These are phyloP conservation scores for Fusarium udum DNA, from an alignment of 2,329 filamentous ascomycete species.

Conservation along the genomic window DNA sequence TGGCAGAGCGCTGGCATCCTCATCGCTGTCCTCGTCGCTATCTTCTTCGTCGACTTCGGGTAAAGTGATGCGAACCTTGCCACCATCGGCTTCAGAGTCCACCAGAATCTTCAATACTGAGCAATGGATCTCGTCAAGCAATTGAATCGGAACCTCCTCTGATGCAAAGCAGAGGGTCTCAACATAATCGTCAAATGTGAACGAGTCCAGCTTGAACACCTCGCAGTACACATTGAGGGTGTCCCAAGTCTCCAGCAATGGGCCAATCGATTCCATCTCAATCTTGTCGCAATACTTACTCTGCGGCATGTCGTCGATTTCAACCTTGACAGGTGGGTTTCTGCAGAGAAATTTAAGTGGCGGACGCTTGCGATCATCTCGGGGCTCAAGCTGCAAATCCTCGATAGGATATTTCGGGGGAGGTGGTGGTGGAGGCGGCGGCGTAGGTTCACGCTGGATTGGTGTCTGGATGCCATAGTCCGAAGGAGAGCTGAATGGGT, in stretches of 20 bases:
- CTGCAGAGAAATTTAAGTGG: constrained; percentile 79
- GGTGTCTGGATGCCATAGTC: constrained; percentile 52
- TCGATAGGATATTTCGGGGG: constrained; percentile 95
- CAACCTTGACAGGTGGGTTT: constrained; percentile 64
- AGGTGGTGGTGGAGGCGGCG: constrained; percentile 73
- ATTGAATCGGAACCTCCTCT: constrained; percentile 78
- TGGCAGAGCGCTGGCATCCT: constrained; percentile 61
- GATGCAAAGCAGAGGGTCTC: constrained; percentile 85
- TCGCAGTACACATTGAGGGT: constrained; percentile 98
- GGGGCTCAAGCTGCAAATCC: constrained; percentile 82
- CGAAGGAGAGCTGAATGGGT: constrained; percentile 57
- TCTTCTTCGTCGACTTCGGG: constrained; percentile 79
- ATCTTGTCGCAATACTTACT: constrained; percentile 59
- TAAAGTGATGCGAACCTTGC: constrained; percentile 80
- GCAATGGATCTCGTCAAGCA: constrained; percentile 92
- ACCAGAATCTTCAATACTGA: constrained; percentile 89
- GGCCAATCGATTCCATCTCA: constrained; percentile 84
- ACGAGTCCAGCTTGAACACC: constrained; percentile 92
- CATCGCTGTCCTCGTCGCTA: constrained; percentile 70
- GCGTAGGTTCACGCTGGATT: constrained; percentile 51
- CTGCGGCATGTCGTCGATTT: constrained; percentile 45
- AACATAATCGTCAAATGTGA: constrained; percentile 96
- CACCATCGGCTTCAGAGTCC: constrained; percentile 76
- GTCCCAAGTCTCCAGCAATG: constrained; percentile 91
- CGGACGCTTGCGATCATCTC: constrained; percentile 74